Percentiles rank a stretch among this genome's conserved stretches.
These are phyloP conservation scores for Globisporangium cederbergense DNA, from an alignment of 352 stramenopile species.

Conservation along the genomic window DNA sequence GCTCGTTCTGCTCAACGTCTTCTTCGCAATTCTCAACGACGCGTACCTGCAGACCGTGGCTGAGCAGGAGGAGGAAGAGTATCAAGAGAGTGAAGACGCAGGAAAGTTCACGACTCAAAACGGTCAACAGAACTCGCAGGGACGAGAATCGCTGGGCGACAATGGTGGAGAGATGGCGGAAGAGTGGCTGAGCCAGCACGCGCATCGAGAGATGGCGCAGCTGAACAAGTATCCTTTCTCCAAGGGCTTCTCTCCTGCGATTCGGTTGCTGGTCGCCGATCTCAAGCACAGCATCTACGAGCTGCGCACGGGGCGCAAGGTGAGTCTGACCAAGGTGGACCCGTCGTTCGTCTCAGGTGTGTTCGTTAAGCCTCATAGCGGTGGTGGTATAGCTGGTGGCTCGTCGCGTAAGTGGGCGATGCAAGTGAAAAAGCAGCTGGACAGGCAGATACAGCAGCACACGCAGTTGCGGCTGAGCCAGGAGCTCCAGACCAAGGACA, in stretches of 20 bases:
- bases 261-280: constrained; percentile 34
- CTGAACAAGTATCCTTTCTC: constrained; percentile 63
- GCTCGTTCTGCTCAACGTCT: constrained; percentile 71
- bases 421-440: constrained; percentile 38
- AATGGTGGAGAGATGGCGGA: constrained; percentile 24
- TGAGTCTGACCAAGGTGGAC: constrained; percentile 45
- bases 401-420: constrained; percentile 46
- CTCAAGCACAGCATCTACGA: constrained; percentile 43
- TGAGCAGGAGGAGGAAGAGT: constrained; percentile 55
- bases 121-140: constrained; percentile 1
- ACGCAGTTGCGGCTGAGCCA: constrained; percentile 15
- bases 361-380: constrained; percentile 5
- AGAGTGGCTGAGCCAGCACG: constrained; percentile 17
- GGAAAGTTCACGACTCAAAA: neutral
- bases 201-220: constrained; percentile 37
- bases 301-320: constrained; percentile 37
- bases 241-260: constrained; percentile 30
- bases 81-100: constrained; percentile 31
- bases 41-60: constrained; percentile 68
- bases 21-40: constrained; percentile 73
- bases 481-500: constrained; percentile 18
- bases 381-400: constrained; percentile 6
- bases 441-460: constrained; percentile 46
- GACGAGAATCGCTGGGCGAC: neutral
- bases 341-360: constrained; percentile 34